Percentiles rank a stretch among this genome's conserved stretches.
Evolutionary conservation across 495 filamentous ascomycete species (phyloP).

Genomic region (Usnea hakonensis): DNA sequence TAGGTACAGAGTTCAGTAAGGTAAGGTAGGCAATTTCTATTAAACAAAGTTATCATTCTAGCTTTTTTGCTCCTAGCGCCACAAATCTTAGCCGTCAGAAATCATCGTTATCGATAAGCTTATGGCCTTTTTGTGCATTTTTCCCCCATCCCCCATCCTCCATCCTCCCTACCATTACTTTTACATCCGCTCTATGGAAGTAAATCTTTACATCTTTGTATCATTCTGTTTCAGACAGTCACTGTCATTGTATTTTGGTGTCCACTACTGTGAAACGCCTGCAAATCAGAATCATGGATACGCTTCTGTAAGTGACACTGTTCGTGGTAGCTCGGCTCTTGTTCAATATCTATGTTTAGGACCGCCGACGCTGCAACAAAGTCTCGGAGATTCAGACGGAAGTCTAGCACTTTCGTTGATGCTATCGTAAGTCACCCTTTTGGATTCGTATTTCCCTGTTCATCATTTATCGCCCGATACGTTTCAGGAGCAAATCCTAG

Average conservation of each 20-base stretch:
- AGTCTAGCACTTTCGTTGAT: slow-evolving; percentile 93
- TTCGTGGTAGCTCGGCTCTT: background rate
- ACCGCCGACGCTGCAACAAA: slow-evolving; percentile 84
- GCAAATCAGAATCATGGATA: slow-evolving; percentile 55
- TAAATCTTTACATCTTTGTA: too few species aligned
- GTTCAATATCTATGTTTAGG: slow-evolving; percentile 31
- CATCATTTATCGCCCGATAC: too few species aligned
- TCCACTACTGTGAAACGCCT: background rate
- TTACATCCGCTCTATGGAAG: too few species aligned
- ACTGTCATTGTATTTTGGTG: background rate
- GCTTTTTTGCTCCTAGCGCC: background rate
- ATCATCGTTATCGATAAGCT: background rate
- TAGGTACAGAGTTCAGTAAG: too few species aligned
- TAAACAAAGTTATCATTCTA: background rate
- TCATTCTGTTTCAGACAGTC: too few species aligned
- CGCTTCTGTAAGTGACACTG: slow-evolving; percentile 56
- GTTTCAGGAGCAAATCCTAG: too few species aligned
- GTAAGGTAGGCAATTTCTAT: background rate
- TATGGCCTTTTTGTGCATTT: background rate
- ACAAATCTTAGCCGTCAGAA: too few species aligned
- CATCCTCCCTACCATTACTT: background rate
- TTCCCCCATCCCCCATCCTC: background rate
- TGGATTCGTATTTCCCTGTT: too few species aligned
- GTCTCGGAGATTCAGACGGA: slow-evolving; percentile 73
- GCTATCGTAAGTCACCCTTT: too few species aligned